phyloP scores from a whole-genome alignment of 768 basidiomycete genomes.

The Russula vinacea region DNA sequence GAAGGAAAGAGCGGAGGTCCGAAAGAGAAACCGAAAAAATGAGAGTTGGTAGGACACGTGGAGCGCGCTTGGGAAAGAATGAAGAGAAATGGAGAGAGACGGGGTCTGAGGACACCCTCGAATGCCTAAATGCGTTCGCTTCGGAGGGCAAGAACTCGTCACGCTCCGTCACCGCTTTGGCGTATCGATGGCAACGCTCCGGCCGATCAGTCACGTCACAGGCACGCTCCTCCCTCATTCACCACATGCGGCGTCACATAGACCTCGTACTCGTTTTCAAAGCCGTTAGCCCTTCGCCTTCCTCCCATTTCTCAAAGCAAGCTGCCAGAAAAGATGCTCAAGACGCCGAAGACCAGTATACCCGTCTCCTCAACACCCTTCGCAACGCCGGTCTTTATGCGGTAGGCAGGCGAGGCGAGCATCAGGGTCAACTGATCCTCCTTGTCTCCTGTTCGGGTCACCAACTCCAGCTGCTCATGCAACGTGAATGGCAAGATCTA shows the following conservation, averaged over 20 bases:
- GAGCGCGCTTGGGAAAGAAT: conserved; percentile 3
- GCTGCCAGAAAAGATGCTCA: conserved; percentile 58
- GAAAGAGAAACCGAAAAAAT: conserved; percentile 5
- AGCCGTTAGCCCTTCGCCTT: conserved; percentile 39
- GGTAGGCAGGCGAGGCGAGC: conserved; percentile 74
- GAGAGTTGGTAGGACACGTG: conserved; percentile 21
- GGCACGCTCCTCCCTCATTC: conserved; percentile 1
- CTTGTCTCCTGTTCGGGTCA: conserved; percentile 68
- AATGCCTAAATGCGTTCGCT: not conserved
- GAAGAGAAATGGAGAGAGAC: not conserved
- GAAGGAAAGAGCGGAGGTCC: conserved; percentile 21
- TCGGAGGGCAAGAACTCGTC: not conserved
- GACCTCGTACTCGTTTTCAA: conserved; percentile 78
- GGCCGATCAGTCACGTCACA: conserved; percentile 9
- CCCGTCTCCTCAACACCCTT: conserved; percentile 57
- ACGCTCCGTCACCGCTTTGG: no score
- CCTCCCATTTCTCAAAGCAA: conserved; percentile 52
- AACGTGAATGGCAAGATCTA: conserved; percentile 63
- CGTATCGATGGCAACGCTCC: not conserved
- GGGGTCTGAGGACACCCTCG: not conserved
- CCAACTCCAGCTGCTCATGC: conserved; percentile 61
- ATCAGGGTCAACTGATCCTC: conserved; percentile 68
- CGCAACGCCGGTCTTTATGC: conserved; percentile 62
- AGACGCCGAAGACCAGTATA: conserved; percentile 69
- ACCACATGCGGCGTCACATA: conserved; percentile 50